Percentiles rank a stretch among this genome's conserved stretches.
phyloP scores from a whole-genome alignment of 768 basidiomycete genomes.

The Candolleomyces eurysporus region DNA sequence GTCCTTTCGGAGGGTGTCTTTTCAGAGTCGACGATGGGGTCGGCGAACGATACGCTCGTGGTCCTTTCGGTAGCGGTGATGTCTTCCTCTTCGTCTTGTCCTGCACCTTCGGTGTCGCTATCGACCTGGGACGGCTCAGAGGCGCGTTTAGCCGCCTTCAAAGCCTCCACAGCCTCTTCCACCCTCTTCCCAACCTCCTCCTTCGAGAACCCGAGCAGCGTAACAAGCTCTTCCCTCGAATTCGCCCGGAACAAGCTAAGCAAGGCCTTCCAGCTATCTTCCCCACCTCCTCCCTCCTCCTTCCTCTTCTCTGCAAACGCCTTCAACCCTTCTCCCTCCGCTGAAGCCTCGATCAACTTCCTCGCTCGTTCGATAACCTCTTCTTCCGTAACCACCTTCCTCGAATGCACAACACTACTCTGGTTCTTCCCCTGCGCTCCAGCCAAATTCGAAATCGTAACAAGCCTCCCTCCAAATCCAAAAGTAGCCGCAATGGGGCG shows the following conservation, averaged over 20 bases:
- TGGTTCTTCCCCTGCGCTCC: constrained; percentile 76
- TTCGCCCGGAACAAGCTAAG: constrained; percentile 84
- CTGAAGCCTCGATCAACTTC: constrained; percentile 55
- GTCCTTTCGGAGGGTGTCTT: no score
- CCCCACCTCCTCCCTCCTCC: constrained; percentile 39
- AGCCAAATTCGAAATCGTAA: constrained; percentile 76
- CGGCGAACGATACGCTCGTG: constrained; percentile 78
- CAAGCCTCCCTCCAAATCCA: constrained; percentile 89
- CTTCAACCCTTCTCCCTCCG: constrained; percentile 55
- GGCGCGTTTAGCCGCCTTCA: constrained; percentile 41
- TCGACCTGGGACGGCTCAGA: no score
- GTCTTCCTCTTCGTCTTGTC: constrained; percentile 30
- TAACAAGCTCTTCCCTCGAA: constrained; percentile 87
- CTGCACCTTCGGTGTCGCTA: no score
- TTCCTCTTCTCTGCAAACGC: constrained; percentile 66
- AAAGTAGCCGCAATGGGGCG: constrained; percentile 80
- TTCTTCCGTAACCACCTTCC: constrained; percentile 74
- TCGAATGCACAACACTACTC: constrained; percentile 76
- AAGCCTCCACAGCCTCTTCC: constrained; percentile 74
- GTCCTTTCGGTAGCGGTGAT: constrained; percentile 33
- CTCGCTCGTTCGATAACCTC: constrained; percentile 72
- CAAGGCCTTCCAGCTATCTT: constrained; percentile 73
- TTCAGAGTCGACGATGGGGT: constrained; percentile 37
- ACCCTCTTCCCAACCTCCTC: constrained; percentile 77
- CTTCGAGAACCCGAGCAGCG: constrained; percentile 90